phyloP scores from a whole-genome alignment of 2,329 filamentous ascomycete species.

The Botryosphaeria dothidea region DNA sequence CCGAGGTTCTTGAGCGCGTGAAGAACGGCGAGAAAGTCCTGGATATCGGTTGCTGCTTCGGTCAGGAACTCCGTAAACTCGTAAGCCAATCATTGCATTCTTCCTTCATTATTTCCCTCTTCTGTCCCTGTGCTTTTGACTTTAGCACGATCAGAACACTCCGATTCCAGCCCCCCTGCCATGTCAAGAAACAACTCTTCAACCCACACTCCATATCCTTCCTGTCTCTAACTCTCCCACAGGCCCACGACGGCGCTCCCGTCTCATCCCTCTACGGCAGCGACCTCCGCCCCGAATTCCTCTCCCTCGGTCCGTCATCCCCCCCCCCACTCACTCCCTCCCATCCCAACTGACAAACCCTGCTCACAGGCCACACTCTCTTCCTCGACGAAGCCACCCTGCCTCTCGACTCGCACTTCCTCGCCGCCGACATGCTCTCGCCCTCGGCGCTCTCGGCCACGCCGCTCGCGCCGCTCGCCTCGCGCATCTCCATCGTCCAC shows the following conservation, averaged over 20 bases:
- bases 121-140: no score
- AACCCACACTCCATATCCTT: background rate
- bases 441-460: conserved; percentile 32
- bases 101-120: no score
- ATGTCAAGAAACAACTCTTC: no score
- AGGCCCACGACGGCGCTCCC: conserved; percentile 38
- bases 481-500: conserved; percentile 41
- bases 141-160: no score
- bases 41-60: conserved; percentile 49
- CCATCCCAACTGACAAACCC: no score
- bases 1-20: conserved; percentile 35
- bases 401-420: conserved; percentile 46
- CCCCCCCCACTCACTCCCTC: no score
- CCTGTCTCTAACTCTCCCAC: background rate
- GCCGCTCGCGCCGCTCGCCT: conserved; percentile 28
- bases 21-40: conserved; percentile 38
- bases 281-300: conserved; percentile 45
- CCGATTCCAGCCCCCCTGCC: no score
- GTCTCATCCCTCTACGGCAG: conserved; percentile 40
- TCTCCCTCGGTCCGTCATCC: conserved; percentile 45
- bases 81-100: conserved; percentile 23
- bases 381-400: conserved; percentile 41
- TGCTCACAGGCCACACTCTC: conserved; percentile 41
- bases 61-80: conserved; percentile 48
- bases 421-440: conserved; percentile 47